These are phyloP conservation scores for Clonostachys rhizophaga DNA, from an alignment of 2,329 filamentous ascomycete genomes.

Conservation along the genomic window DNA sequence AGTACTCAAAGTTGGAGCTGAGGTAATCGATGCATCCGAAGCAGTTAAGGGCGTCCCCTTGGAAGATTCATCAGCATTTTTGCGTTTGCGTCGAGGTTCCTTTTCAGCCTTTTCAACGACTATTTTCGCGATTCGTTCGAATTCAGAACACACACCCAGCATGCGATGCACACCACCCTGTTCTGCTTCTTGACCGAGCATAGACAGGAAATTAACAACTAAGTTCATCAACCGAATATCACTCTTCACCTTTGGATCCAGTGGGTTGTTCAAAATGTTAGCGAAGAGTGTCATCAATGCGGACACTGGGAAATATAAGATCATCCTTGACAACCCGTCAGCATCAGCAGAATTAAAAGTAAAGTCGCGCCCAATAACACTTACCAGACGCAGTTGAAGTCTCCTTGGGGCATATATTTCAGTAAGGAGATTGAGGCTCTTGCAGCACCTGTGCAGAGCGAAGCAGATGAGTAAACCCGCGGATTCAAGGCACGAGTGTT, in stretches of 20 bases:
- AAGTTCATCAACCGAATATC: conserved; percentile 89
- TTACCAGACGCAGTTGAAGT: conserved; percentile 93
- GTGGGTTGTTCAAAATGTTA: conserved; percentile 92
- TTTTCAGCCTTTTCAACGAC: conserved; percentile 90
- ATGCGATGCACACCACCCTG: conserved; percentile 91
- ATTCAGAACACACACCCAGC: conserved; percentile 91
- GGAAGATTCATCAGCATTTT: conserved; percentile 50
- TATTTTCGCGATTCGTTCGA: conserved; percentile 86
- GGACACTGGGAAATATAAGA: conserved; percentile 94
- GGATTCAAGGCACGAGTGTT: conserved; percentile 91
- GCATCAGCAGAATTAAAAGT: neutral
- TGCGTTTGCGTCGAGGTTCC: conserved; percentile 82
- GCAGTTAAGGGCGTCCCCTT: neutral
- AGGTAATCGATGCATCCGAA: conserved; percentile 2
- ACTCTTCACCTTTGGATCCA: conserved; percentile 80
- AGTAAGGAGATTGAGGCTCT: conserved; percentile 89
- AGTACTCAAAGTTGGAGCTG: neutral
- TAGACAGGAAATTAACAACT: conserved; percentile 87
- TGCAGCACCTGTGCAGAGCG: conserved; percentile 87
- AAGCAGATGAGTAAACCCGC: conserved; percentile 88
- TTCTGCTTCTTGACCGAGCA: conserved; percentile 82
- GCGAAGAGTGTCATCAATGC: conserved; percentile 93
- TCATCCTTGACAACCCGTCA: conserved; percentile 53
- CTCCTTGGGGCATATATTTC: conserved; percentile 93
- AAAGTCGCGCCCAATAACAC: conserved; percentile 19